Evolutionary conservation across 768 basidiomycete species (phyloP).

Genomic region (Mycena venus): DNA sequence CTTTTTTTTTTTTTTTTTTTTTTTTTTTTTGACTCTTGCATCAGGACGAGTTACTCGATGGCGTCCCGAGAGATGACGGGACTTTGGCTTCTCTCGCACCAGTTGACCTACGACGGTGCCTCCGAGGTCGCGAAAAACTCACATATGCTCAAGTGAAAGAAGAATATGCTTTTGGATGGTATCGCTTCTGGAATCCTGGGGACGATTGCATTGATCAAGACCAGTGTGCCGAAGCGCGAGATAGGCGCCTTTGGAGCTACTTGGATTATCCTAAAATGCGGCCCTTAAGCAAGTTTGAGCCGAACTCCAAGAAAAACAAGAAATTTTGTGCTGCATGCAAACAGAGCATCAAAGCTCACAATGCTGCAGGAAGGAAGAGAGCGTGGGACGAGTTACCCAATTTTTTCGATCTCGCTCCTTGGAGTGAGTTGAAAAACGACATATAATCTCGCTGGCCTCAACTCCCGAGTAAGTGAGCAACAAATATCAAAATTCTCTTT

Average conservation of each 20-base stretch:
- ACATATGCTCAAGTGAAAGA: neutral
- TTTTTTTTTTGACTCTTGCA: neutral
- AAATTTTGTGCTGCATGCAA: neutral
- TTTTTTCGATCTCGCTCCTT: conserved; percentile 8
- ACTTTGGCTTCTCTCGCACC: neutral
- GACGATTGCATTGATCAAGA: neutral
- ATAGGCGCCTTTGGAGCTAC: neutral
- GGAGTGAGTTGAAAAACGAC: conserved; percentile 9
- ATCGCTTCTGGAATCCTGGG: neutral
- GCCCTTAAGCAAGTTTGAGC: neutral
- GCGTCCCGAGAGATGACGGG: neutral
- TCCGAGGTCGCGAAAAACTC: neutral
- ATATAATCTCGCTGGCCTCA: neutral
- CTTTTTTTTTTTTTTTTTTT: neutral
- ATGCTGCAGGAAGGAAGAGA: neutral
- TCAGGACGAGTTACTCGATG: neutral
- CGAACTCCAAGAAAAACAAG: neutral
- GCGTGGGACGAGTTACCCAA: conserved; percentile 1
- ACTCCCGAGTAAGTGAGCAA: too few species aligned
- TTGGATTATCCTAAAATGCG: neutral
- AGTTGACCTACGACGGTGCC: neutral
- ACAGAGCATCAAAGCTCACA: too few species aligned
- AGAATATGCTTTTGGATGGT: neutral
- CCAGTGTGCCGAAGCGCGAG: neutral
- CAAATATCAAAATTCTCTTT: too few species aligned